phyloP scores from a whole-genome alignment of 305 asterid genomes.

The Fraxinus nigra region DNA sequence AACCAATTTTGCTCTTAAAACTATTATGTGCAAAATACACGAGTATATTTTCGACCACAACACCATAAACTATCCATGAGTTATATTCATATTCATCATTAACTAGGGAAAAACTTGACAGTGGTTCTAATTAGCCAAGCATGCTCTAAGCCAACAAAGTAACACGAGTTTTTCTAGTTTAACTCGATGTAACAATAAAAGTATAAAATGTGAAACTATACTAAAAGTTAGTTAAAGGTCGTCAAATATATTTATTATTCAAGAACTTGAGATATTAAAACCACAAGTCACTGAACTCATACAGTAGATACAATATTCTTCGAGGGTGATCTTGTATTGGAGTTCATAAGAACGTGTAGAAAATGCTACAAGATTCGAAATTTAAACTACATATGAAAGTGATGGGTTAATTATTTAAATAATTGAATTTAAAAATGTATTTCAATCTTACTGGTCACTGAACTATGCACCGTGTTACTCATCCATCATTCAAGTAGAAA shows the following conservation, averaged over 20 bases:
- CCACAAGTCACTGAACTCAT: not conserved
- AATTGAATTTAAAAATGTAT: too few species aligned
- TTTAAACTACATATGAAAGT: not conserved
- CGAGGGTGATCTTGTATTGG: not conserved
- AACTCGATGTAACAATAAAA: not conserved
- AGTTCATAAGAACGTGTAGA: not conserved
- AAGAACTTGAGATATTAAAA: not conserved
- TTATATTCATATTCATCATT: not conserved
- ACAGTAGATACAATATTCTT: not conserved
- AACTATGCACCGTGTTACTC: too few species aligned
- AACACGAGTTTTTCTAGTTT: not conserved
- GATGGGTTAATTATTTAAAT: too few species aligned
- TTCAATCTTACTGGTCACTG: too few species aligned
- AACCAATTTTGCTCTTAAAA: not conserved
- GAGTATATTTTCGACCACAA: not conserved
- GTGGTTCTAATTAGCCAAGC: not conserved
- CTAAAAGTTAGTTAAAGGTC: not conserved
- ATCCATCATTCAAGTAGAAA: too few species aligned
- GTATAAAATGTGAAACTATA: not conserved
- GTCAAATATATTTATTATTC: not conserved
- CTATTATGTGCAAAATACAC: not conserved
- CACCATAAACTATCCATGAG: not conserved
- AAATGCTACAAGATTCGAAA: not conserved
- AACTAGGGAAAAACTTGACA: not conserved
- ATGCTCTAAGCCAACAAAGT: not conserved